These are phyloP conservation scores for Exidia glandulosa DNA, from an alignment of 768 basidiomycete genomes.

Conservation along the genomic window DNA sequence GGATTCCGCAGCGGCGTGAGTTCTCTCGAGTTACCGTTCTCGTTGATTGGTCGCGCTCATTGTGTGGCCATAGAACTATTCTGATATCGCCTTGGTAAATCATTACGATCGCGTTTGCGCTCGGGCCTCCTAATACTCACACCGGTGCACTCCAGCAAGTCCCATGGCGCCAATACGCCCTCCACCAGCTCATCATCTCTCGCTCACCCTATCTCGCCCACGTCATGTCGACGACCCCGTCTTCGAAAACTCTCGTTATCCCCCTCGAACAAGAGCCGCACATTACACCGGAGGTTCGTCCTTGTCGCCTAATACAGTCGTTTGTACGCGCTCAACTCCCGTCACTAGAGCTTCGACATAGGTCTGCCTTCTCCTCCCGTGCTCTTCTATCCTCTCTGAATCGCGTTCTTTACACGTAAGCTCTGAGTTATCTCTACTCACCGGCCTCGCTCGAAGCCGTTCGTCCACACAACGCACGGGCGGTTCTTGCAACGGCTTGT, in stretches of 20 bases:
- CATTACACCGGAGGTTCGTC: constrained; percentile 76
- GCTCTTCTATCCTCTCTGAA: constrained; percentile 1
- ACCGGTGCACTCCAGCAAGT: constrained; percentile 1
- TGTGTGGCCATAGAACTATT: constrained; percentile 48
- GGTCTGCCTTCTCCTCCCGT: constrained; percentile 29
- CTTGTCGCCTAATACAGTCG: constrained; percentile 6
- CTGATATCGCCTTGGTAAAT: constrained; percentile 69
- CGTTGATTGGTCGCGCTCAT: too few relatives aligned
- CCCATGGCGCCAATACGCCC: constrained; percentile 35
- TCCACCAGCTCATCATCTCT: constrained; percentile 79
- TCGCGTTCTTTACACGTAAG: constrained; percentile 22
- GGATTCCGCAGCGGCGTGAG: constrained; percentile 77
- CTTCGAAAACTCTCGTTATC: constrained; percentile 51
- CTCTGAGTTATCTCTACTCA: constrained; percentile 74
- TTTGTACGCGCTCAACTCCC: constrained; percentile 9
- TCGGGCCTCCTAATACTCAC: neutral
- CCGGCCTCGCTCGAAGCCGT: constrained; percentile 57
- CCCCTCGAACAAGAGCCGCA: constrained; percentile 69
- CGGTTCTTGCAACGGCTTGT: constrained; percentile 75
- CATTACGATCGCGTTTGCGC: neutral
- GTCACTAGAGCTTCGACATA: constrained; percentile 58
- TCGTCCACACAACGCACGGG: constrained; percentile 69
- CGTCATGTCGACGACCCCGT: constrained; percentile 70
- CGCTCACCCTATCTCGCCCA: constrained; percentile 82
- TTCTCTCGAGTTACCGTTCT: constrained; percentile 13